Conservation (phyloP, 495 filamentous ascomycete species). For the Lasiosphaeria miniovina region DNA sequence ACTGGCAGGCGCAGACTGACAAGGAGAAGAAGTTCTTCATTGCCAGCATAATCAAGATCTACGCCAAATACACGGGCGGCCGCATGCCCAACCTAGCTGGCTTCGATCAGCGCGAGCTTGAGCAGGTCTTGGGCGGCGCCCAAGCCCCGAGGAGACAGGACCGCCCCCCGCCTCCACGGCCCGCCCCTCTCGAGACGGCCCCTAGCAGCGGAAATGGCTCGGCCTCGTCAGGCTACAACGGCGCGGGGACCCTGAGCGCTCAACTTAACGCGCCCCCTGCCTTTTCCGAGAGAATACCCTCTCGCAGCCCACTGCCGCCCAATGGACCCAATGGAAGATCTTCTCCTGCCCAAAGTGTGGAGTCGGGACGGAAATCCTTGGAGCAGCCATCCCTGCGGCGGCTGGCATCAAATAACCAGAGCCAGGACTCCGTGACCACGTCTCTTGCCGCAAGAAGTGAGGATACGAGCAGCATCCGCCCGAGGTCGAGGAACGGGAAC, state of each 20-base stretch:
- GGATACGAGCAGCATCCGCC: conserved; percentile 46
- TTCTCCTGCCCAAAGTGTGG: conserved; percentile 45
- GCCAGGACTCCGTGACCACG: conserved; percentile 53
- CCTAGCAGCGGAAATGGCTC: conserved; percentile 27
- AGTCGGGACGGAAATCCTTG: conserved; percentile 40
- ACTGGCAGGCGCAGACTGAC: conserved; percentile 86
- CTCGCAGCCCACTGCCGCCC: conserved; percentile 31
- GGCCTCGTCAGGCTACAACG: conserved; percentile 28
- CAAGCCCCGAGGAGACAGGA: conserved; percentile 27
- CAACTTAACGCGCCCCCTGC: conserved; percentile 12
- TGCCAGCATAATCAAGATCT: conserved; percentile 90
- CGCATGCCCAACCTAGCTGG: conserved; percentile 74
- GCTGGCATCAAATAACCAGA: conserved; percentile 49
- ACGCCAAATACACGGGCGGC: conserved; percentile 90
- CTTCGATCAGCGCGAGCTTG: conserved; percentile 76
- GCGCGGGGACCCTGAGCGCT: conserved; percentile 8
- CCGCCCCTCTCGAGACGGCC: conserved; percentile 28
- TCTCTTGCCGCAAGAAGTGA: conserved; percentile 45
- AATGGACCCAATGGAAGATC: conserved; percentile 28
- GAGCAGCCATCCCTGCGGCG: conserved; percentile 44
- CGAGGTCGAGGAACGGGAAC: conserved; percentile 48
- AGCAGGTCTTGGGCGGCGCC: conserved; percentile 58
- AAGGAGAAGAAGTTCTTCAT: conserved; percentile 99
- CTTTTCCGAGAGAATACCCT: conserved; percentile 22
- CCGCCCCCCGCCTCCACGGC: conserved; percentile 26